Base-by-base conservation (phyloP, 495 filamentous ascomycete genomes). In the Penicillium odoratum region DNA sequence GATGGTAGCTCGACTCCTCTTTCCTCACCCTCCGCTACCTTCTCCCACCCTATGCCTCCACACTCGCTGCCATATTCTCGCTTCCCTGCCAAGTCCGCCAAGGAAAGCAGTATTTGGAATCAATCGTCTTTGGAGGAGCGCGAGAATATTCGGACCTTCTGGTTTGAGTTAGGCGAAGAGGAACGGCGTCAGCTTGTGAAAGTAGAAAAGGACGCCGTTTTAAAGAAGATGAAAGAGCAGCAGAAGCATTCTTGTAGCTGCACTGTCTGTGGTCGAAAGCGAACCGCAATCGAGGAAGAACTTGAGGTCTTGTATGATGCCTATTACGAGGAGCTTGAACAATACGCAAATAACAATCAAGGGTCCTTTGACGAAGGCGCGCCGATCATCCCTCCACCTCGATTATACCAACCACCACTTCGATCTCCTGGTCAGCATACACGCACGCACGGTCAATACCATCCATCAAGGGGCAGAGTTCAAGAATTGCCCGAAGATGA, bases 201-300 rank as follows among this genome's bases (percentile, higher is more conserved):
- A 71, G 92, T 99, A 10, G 94, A 99, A 74, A 99, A 99, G 69
- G 92, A 98, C 74, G 94, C 95, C 6, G 94, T 99, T 1, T 74
- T 99, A 51, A 90, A 90, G 62, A 99, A 99, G 76, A 99, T 99
- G 94, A 98, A 99, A 76, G 95, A 99, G 71, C 94, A 99, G 74
- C 94, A 99, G 71, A 98, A 97, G 73, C 94, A 98, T 68, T 98
- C 94, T 4, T 99, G 94, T 75, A 97, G 92, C 67, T 99, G 94
- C 66, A 96, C 90, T 6, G 93, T 98, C 40, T 99, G 94, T 76
- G 94, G 94, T 50, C 85, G 94, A 60, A 99, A 98, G 74, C 85
- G 94, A 46, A 97, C 90, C 7, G 94, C 94, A 8, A 99, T 99
- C 65, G 94, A 99, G 72, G 94, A 99, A 72, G 95, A 99, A 71